Percentiles rank a stretch among this genome's conserved stretches.
Evolutionary conservation across 1,284 basidiomycete species (phyloP).

Genomic region (Gomphus bonarii): DNA sequence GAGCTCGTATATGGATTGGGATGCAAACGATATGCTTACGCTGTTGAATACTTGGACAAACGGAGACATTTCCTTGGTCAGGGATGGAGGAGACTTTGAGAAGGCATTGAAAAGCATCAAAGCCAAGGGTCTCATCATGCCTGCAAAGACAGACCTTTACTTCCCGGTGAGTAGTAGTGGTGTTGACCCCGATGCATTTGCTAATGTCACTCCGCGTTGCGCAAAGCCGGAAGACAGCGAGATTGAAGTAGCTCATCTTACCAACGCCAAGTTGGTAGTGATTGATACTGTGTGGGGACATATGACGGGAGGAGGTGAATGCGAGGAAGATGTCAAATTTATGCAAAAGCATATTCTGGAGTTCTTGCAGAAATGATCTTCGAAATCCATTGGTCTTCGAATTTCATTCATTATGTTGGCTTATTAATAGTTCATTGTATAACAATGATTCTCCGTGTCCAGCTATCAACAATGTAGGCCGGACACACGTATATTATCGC

Average conservation of each 20-base stretch:
- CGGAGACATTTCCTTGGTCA: conserved; percentile 38
- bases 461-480: too few relatives aligned
- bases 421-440: too few relatives aligned
- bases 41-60: conserved; percentile 46
- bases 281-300: conserved; percentile 52
- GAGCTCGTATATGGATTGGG: conserved; percentile 36
- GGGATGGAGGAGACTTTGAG: conserved; percentile 32
- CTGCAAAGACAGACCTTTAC: conserved; percentile 49
- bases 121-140: conserved; percentile 47
- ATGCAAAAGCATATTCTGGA: conserved; percentile 27
- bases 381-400: neutral
- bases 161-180: conserved; percentile 31
- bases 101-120: conserved; percentile 30
- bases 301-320: conserved; percentile 33
- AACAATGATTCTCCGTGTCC: too few relatives aligned
- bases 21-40: conserved; percentile 46
- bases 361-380: conserved; percentile 22
- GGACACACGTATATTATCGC: too few relatives aligned
- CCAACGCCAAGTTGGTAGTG: conserved; percentile 33
- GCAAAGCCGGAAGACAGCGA: conserved; percentile 46
- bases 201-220: neutral
- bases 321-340: conserved; percentile 27
- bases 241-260: conserved; percentile 35
- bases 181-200: too few relatives aligned
- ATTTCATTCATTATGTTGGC: neutral